Conservation (phyloP, 108 stramenopile genomes). For the Skeletonema costatum region DNA sequence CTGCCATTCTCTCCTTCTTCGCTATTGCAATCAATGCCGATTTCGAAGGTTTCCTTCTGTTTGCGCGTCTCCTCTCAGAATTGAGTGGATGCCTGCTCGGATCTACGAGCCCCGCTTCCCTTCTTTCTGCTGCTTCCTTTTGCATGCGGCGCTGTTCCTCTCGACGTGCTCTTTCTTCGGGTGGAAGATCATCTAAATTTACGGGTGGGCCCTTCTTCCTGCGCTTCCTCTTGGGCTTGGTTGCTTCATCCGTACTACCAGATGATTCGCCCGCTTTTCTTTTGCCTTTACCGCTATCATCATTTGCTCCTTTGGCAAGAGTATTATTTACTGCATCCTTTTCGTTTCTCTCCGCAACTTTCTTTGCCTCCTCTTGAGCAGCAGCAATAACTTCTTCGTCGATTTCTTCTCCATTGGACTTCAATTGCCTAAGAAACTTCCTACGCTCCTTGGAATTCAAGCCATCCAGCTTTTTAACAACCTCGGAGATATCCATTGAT, state of each 20-base stretch:
- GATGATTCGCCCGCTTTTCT: conserved; percentile 17
- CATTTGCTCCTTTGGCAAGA: conserved; percentile 37
- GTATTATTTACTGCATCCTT: conserved; percentile 17
- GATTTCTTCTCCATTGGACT: conserved; percentile 5
- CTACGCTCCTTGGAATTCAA: conserved; percentile 77
- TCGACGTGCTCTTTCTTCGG: conserved; percentile 78
- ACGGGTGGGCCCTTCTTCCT: conserved; percentile 27
- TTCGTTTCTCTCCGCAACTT: conserved; percentile 34
- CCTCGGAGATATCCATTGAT: conserved; percentile 20
- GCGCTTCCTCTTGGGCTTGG: conserved; percentile 42
- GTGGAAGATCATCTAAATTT: conserved; percentile 52
- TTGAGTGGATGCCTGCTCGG: conserved; percentile 75
- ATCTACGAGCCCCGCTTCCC: conserved; percentile 39
- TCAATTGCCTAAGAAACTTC: conserved; percentile 44
- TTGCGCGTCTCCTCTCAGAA: conserved; percentile 84
- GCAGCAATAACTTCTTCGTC: conserved; percentile 27
- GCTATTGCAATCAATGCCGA: conserved; percentile 19
- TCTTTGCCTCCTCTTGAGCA: conserved; percentile 36
- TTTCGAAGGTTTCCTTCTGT: conserved; percentile 72
- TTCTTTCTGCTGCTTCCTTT: conserved; percentile 74
- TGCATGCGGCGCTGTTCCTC: conserved; percentile 73
- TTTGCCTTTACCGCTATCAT: conserved; percentile 30
- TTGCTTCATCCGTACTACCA: conserved; percentile 23
- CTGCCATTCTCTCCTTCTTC: conserved; percentile 29
- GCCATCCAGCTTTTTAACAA: conserved; percentile 53